Base-by-base conservation (phyloP, 306 rosid genomes). In the Abrus precatorius region DNA sequence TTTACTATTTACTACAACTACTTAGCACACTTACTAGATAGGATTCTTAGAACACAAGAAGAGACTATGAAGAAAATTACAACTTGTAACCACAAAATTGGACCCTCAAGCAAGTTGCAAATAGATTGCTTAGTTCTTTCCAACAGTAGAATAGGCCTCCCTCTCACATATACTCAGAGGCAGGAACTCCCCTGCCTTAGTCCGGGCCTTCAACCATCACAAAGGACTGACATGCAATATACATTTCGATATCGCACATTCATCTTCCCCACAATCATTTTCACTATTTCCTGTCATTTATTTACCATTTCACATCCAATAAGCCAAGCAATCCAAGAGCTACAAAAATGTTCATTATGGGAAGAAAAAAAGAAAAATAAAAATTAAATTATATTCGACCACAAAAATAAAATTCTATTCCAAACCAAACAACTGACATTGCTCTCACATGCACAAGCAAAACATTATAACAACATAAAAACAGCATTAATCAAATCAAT, bases 381-480 rank as follows among this genome's bases (percentile, higher is more conserved):
- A 54, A 43, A 34, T 3, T 2, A 3, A n/a, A 48, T 27, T 55
- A 32, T 44, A 44, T 28, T 61, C 68, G 38, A 6, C 59, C 11
- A 65, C 28, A 59, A 50, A 71, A 52, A 3, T 7, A 5, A 50
- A 50, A 52, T 63, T 36, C 57, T 43, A 27, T 5, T 2, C 32
- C 32, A 61, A 41, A 54, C n/a, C 11, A 53, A 78, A 71, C 28
- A 29, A 50, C 28, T 44, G 78, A 80, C 80, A 62, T 81, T 77
- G 30, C 54, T 40, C 72, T 73, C 34, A 36, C 4, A 62, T 32
- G 56, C 30, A 63, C 72, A 55, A 61, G 47, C 57, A 69, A 61
- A 63, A 62, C 32, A 50, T 60, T 9, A 50, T 30, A 82, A n/a
- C 61, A 41, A 33, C 44, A 33, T 11, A 66, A 61, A 53, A 62